phyloP scores from a whole-genome alignment of 73 alveolate genomes.

The Effrenium voratum region DNA sequence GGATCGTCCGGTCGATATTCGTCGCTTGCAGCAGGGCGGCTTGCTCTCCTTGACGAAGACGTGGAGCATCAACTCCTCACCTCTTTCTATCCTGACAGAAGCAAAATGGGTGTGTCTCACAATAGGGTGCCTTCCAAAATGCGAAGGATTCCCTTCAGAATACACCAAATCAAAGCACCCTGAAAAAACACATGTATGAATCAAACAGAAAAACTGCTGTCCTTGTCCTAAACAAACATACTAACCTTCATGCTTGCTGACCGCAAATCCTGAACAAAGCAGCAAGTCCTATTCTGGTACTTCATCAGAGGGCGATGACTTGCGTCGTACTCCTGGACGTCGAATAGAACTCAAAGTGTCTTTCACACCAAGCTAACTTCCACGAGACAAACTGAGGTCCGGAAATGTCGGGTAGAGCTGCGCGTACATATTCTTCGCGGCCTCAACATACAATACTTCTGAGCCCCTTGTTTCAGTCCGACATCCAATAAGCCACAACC shows the following conservation, averaged over 20 bases:
- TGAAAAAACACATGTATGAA: background rate
- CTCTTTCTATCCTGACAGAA: conserved; percentile 51
- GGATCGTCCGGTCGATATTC: background rate
- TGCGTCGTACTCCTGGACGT: conserved; percentile 52
- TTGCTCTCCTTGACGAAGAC: conserved; percentile 88
- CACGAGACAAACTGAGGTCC: background rate
- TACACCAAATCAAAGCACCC: background rate
- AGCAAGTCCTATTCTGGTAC: conserved; percentile 76
- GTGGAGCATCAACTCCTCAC: conserved; percentile 51
- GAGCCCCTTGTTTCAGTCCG: too few relatives aligned
- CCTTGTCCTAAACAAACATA: background rate
- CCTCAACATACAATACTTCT: conserved; percentile 7
- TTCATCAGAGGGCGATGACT: conserved; percentile 53
- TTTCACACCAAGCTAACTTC: background rate
- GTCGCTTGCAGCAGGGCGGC: background rate
- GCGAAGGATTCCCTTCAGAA: background rate
- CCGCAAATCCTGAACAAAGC: background rate
- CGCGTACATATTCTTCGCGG: background rate
- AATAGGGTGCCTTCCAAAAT: background rate
- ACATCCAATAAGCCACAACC: too few relatives aligned
- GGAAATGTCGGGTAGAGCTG: conserved; percentile 87
- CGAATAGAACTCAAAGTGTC: background rate
- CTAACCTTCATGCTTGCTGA: background rate
- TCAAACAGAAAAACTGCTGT: background rate
- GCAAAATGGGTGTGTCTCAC: background rate